Base-by-base conservation (phyloP, 495 filamentous ascomycete genomes). In the Aspergillus incahuasiensis region DNA sequence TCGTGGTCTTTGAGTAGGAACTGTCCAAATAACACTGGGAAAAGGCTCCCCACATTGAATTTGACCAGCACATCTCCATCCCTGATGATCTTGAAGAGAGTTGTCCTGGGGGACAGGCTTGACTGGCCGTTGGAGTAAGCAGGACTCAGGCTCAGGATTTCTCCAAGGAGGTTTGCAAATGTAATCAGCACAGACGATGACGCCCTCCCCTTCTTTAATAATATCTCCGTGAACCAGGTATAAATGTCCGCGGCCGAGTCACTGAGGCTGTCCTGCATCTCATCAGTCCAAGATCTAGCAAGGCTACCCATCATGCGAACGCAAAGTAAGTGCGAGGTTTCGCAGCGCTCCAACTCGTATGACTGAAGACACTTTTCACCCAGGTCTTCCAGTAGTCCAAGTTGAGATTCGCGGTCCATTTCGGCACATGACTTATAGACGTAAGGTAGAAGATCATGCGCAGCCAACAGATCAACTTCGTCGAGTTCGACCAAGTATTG, bases 1-100 rank as follows among this genome's bases (percentile, higher is more conserved):
- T 95, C 89, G 66, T 96, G 94, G 32, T 85, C 79, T 54, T 86
- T 86, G 2, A 96, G 77, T 18, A 88, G 70, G 63, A 88, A 92
- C 13, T 86, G 76, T n/a, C 81, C 79, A 67, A 97, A 97, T 25
- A 97, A 77, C 11, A 77, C 74, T n/a, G 89, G 81, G 4, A 96
- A 73, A 16, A 76, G 75, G 32, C 79, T 73, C 1, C 85, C 86
- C 52, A 92, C 81, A 52, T 77, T 82, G 62, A 86, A 91, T 56
- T 94, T 91, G 48, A 95, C 88, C 19, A 78, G 72, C 54, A 91
- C 79, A 59, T 86, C 79, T 15, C 83, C 82, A 19, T 82, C 75
- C 21, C 80, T 72, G 6, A 97, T 68, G 13, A 96, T 78, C 18
- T 74, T 76, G 62, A 97, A 83, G 6, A 97, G 80, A 45, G 80